Evolutionary conservation across 2,329 filamentous ascomycete species (phyloP).

Genomic region (Aspergillus sp.): DNA sequence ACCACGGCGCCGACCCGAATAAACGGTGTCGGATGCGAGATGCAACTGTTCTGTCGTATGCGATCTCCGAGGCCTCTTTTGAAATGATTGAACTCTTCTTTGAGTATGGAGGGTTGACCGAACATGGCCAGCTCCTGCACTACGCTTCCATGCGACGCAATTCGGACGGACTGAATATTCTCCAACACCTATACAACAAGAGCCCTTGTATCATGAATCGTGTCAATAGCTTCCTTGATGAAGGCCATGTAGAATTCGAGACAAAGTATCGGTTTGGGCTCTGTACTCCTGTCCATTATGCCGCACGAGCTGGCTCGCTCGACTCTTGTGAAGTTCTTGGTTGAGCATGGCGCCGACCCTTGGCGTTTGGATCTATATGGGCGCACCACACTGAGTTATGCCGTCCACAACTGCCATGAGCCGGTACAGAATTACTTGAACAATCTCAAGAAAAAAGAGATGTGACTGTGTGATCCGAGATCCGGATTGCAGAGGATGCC

Average conservation of each 20-base stretch:
- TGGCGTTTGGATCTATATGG: conserved; percentile 6
- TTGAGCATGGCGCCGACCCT: conserved; percentile 1
- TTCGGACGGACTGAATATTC: not conserved
- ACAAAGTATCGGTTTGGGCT: conserved; percentile 5
- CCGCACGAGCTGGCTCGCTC: conserved; percentile 4
- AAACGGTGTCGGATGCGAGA: conserved; percentile 5
- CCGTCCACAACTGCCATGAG: conserved; percentile 1
- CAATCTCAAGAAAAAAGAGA: not conserved
- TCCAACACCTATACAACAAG: conserved; percentile 1
- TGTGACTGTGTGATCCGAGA: not conserved
- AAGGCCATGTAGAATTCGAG: not conserved
- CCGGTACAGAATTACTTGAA: not conserved
- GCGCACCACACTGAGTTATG: conserved; percentile 7
- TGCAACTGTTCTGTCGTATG: conserved; percentile 4
- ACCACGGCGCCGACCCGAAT: conserved; percentile 9
- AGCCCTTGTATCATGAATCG: not conserved
- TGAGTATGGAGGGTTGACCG: conserved; percentile 2
- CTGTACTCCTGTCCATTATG: conserved; percentile 6
- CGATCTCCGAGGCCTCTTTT: conserved; percentile 1
- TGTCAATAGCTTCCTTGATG: conserved; percentile 4
- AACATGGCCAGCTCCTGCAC: conserved; percentile 8
- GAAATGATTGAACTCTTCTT: conserved; percentile 3
- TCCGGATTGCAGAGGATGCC: no score
- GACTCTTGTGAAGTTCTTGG: conserved; percentile 4
- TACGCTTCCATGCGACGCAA: conserved; percentile 5